These are phyloP conservation scores for Cyclostephanos tholiformis DNA, from an alignment of 108 stramenopile genomes.

Conservation along the genomic window DNA sequence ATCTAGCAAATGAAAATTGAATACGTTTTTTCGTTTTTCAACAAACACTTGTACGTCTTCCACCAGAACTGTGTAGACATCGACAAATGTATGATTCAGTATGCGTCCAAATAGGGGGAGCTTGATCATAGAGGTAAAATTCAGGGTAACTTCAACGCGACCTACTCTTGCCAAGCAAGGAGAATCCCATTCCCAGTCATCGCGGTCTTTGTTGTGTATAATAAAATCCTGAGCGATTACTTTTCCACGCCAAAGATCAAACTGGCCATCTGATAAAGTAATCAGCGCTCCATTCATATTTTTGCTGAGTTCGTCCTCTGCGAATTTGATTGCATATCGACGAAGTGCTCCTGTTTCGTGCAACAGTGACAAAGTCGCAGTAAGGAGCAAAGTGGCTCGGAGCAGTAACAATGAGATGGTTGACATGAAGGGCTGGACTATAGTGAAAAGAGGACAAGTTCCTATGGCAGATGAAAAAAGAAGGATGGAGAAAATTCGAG, in stretches of 20 bases:
- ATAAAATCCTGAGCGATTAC: constrained; percentile 37
- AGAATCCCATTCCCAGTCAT: constrained; percentile 53
- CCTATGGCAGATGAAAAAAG: constrained; percentile 29
- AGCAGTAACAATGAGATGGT: constrained; percentile 30
- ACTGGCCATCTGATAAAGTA: constrained; percentile 36
- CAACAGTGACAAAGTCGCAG: constrained; percentile 34
- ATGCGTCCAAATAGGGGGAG: constrained; percentile 32
- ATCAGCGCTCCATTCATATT: constrained; percentile 40
- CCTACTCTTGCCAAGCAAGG: constrained; percentile 46
- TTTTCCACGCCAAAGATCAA: constrained; percentile 47
- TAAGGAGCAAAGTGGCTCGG: constrained; percentile 32
- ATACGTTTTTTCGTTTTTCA: constrained; percentile 47
- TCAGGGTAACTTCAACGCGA: constrained; percentile 42
- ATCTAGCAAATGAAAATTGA: constrained; percentile 53
- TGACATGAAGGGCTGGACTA: constrained; percentile 27
- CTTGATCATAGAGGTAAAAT: constrained; percentile 43
- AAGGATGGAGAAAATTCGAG: constrained; percentile 20
- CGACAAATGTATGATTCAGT: constrained; percentile 41
- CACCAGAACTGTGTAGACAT: constrained; percentile 43
- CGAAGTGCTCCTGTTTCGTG: constrained; percentile 48
- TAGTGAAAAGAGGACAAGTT: constrained; percentile 18
- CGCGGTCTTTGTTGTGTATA: constrained; percentile 46
- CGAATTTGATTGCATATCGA: constrained; percentile 43
- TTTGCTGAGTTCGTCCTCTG: constrained; percentile 40
- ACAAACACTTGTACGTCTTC: constrained; percentile 53